phyloP scores from a whole-genome alignment of 441 rosid genomes.

The Gossypium gossypioides region DNA sequence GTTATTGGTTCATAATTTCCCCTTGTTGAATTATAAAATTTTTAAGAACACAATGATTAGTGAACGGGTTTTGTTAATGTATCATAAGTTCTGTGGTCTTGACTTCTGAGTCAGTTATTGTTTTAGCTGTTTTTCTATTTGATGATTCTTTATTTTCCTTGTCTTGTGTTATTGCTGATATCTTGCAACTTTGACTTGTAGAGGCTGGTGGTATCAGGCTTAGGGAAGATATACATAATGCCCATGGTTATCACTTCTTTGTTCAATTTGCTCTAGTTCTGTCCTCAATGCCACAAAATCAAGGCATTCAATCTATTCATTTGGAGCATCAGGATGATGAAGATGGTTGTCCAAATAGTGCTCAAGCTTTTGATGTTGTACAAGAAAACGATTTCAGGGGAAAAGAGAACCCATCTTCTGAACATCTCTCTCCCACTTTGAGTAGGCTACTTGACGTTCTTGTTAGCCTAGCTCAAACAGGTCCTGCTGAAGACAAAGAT shows the following conservation, averaged over 20 bases:
- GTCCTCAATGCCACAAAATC: constrained; percentile 57
- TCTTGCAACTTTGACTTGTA: constrained; percentile 40
- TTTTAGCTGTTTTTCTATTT: constrained; percentile 1
- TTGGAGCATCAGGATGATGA: constrained; percentile 23
- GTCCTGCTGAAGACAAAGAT: constrained; percentile 62
- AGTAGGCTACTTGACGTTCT: constrained; percentile 97
- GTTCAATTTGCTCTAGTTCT: constrained; percentile 89
- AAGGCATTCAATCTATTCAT: constrained; percentile 28
- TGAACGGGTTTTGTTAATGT: neutral
- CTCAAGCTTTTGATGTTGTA: constrained; percentile 26
- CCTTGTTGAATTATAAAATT: constrained; percentile 6
- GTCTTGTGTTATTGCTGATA: constrained; percentile 25
- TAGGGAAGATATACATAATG: constrained; percentile 98
- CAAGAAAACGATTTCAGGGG: constrained; percentile 21
- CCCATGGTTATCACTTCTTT: constrained; percentile 99
- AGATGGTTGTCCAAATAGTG: constrained; percentile 28
- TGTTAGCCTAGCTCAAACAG: constrained; percentile 89
- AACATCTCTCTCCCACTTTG: constrained; percentile 64
- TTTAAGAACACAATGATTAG: neutral
- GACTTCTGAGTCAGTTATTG: neutral
- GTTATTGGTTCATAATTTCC: constrained; percentile 36
- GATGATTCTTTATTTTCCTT: constrained; percentile 3
- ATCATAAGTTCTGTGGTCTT: constrained; percentile 11
- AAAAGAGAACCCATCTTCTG: constrained; percentile 41
- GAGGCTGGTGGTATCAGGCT: constrained; percentile 93